These are phyloP conservation scores for Glycyrrhiza uralensis DNA, from an alignment of 306 rosid genomes.

Conservation along the genomic window DNA sequence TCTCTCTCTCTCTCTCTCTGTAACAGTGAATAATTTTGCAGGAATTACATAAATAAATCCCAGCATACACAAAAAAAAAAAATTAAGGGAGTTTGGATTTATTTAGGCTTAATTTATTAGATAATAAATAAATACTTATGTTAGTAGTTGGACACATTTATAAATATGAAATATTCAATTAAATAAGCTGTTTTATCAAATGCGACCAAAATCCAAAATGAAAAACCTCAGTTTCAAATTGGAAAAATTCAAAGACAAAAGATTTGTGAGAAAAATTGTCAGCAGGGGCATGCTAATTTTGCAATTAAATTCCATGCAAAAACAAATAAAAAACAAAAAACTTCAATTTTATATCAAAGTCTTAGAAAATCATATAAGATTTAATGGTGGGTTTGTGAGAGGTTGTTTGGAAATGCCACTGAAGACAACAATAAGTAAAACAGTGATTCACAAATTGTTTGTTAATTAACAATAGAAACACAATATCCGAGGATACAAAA, in stretches of 20 bases:
- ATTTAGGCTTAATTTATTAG: no score
- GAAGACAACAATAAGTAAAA: not conserved
- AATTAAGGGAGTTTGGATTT: no score
- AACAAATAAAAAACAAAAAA: not conserved
- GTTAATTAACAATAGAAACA: no score
- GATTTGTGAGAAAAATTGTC: not conserved
- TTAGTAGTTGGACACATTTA: no score
- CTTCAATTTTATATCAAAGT: not conserved
- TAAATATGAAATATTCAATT: no score
- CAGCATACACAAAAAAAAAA: not conserved
- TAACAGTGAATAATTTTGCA: not conserved
- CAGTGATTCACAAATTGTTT: not conserved
- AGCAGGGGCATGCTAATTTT: not conserved
- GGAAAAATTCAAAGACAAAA: not conserved
- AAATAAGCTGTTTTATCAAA: no score
- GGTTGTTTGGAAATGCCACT: not conserved
- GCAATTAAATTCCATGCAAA: constrained; percentile 1
- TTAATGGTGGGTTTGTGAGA: not conserved
- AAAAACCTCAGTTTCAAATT: not conserved
- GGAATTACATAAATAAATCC: constrained; percentile 17
- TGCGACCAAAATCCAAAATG: no score
- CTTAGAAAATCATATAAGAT: not conserved
- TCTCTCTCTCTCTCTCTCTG: not conserved
- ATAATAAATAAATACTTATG: no score
- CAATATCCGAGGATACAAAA: no score